Percentiles rank a stretch among this genome's conserved stretches.
Evolutionary conservation across 2,329 filamentous ascomycete genomes (phyloP).

Genomic region (Aspergillus carbonarius): DNA sequence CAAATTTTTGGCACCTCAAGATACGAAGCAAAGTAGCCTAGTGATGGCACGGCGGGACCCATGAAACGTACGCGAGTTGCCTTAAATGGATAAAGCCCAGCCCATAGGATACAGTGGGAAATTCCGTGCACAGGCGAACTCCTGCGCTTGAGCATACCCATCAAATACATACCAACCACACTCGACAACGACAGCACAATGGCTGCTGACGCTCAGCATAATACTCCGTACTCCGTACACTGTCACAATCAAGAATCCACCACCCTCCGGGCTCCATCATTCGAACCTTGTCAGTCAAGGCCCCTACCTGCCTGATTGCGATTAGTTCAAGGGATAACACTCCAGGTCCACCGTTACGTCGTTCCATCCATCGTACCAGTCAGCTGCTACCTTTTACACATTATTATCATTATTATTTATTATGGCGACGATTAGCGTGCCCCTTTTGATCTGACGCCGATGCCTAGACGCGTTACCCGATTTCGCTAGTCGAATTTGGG

Average conservation of each 20-base stretch:
- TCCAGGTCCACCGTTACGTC: background rate
- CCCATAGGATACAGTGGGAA: background rate
- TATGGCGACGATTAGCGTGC: background rate
- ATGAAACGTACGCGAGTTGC: slow-evolving; percentile 6
- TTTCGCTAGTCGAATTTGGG: background rate
- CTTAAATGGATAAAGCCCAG: slow-evolving; percentile 3
- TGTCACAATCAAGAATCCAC: background rate
- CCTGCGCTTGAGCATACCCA: background rate
- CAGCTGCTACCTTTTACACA: slow-evolving; percentile 21
- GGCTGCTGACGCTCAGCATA: too few relatives aligned
- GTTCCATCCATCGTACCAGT: background rate
- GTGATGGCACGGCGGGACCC: background rate
- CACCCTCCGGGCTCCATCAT: background rate
- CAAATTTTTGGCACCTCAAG: background rate
- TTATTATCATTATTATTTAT: slow-evolving; percentile 60
- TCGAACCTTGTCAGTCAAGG: background rate
- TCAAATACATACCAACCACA: background rate
- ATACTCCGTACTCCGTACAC: too few relatives aligned
- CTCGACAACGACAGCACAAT: background rate
- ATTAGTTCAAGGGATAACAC: background rate
- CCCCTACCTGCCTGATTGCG: background rate
- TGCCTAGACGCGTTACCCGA: background rate
- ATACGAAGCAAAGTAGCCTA: background rate
- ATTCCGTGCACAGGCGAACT: slow-evolving; percentile 2
- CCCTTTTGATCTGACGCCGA: background rate